These are phyloP conservation scores for Chalciporus sp. DNA, from an alignment of 1,284 basidiomycete species.

Conservation along the genomic window DNA sequence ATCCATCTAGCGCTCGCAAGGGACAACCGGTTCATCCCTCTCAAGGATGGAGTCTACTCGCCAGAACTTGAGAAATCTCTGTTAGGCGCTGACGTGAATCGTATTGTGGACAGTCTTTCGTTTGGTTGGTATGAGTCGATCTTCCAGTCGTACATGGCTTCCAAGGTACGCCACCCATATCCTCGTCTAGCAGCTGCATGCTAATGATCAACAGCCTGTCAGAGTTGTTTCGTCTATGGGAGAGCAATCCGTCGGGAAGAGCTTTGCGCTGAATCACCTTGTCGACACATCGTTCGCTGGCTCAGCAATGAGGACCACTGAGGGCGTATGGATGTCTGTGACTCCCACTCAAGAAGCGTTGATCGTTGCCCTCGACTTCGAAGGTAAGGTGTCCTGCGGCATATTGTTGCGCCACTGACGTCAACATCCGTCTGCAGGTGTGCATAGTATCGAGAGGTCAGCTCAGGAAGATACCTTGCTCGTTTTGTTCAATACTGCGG, in stretches of 20 bases:
- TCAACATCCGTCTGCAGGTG: constrained; percentile 39
- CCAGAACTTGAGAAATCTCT: constrained; percentile 51
- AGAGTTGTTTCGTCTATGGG: constrained; percentile 70
- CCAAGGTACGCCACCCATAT: constrained; percentile 41
- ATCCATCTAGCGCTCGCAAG: constrained; percentile 61
- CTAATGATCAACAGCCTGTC: constrained; percentile 47
- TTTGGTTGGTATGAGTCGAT: constrained; percentile 71
- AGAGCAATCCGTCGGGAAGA: constrained; percentile 69
- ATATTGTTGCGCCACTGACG: not conserved
- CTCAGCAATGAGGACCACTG: constrained; percentile 65
- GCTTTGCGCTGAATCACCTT: constrained; percentile 62
- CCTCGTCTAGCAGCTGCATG: not conserved
- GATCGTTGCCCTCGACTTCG: constrained; percentile 65
- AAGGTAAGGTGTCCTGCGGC: constrained; percentile 40
- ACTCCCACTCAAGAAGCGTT: constrained; percentile 58
- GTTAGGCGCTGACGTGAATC: constrained; percentile 57
- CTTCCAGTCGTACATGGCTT: constrained; percentile 62
- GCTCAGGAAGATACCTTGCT: constrained; percentile 65
- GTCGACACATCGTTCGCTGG: constrained; percentile 68
- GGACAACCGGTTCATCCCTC: constrained; percentile 62
- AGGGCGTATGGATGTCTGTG: constrained; percentile 71
- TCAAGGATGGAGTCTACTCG: constrained; percentile 60
- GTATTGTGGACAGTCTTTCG: constrained; percentile 54
- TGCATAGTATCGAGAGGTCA: constrained; percentile 64
- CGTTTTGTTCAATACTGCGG: constrained; percentile 64